These are phyloP conservation scores for Rubia yunnanensis DNA, from an alignment of 257 asterid genomes.

Conservation along the genomic window DNA sequence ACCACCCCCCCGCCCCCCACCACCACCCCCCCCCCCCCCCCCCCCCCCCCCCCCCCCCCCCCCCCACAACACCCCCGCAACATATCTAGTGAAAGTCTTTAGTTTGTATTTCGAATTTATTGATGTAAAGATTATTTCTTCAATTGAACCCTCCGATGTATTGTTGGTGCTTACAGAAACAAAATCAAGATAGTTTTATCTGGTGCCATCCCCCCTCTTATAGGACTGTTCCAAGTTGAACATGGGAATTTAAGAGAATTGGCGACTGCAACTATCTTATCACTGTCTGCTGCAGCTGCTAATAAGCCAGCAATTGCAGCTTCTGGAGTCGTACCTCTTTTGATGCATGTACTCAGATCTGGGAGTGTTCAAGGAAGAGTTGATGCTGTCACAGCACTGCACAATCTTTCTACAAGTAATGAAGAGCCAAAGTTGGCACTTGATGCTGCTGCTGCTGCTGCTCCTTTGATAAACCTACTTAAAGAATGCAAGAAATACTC, in stretches of 20 bases:
- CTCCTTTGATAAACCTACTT: constrained; percentile 63
- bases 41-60: too few relatives aligned
- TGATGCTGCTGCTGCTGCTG: constrained; percentile 55
- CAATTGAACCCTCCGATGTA: neutral
- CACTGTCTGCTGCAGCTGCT: constrained; percentile 61
- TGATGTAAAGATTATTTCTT: neutral
- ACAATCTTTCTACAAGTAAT: constrained; percentile 55
- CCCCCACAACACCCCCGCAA: too few relatives aligned
- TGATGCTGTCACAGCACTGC: constrained; percentile 75
- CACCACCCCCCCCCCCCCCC: too few relatives aligned
- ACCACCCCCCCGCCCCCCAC: too few relatives aligned
- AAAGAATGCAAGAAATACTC: constrained; percentile 86
- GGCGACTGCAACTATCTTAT: constrained; percentile 72
- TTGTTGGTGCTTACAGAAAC: constrained; percentile 47
- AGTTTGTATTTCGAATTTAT: neutral
- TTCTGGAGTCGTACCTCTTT: constrained; percentile 59
- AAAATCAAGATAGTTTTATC: constrained; percentile 62
- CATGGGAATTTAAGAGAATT: constrained; percentile 58
- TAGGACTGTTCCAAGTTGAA: constrained; percentile 63
- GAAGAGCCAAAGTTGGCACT: constrained; percentile 48
- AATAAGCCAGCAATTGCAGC: constrained; percentile 60
- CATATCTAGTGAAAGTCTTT: neutral
- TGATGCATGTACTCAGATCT: constrained; percentile 62
- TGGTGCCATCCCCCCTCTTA: constrained; percentile 72
- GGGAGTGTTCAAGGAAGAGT: constrained; percentile 83